phyloP scores from a whole-genome alignment of 768 basidiomycete genomes.

The Phanerodontia chrysosporium region DNA sequence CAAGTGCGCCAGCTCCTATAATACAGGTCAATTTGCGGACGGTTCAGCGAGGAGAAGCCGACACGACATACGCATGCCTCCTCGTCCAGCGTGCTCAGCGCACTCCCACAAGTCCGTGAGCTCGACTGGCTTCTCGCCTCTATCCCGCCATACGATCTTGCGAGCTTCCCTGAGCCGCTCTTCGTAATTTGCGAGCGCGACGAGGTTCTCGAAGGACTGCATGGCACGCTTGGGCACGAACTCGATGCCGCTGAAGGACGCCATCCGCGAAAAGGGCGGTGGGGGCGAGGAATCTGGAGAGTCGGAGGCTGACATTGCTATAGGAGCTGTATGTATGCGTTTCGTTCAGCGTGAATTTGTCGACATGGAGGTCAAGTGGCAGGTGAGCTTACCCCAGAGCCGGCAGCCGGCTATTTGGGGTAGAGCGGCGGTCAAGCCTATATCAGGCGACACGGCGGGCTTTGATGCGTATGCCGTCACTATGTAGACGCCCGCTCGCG shows the following conservation, averaged over 20 bases:
- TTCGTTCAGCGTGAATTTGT: background rate
- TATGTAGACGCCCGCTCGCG: background rate
- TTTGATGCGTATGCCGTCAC: background rate
- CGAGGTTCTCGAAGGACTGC: constrained; percentile 79
- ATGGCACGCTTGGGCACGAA: constrained; percentile 56
- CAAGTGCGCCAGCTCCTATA: constrained; percentile 80
- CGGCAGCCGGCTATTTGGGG: constrained; percentile 1
- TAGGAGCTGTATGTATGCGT: background rate
- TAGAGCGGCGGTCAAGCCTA: background rate
- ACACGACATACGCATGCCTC: constrained; percentile 61
- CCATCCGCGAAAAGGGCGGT: constrained; percentile 17
- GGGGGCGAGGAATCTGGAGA: background rate
- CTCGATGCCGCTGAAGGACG: constrained; percentile 35
- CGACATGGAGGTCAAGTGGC: background rate
- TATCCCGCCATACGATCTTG: constrained; percentile 79
- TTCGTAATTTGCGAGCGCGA: constrained; percentile 81
- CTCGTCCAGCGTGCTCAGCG: constrained; percentile 63
- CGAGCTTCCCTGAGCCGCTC: constrained; percentile 68
- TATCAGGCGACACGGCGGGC: background rate
- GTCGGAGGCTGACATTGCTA: background rate
- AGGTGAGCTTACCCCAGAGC: constrained; percentile 1
- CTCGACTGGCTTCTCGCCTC: constrained; percentile 71
- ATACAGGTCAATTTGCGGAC: too few species aligned
- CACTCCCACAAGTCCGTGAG: constrained; percentile 61
- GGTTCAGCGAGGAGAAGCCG: background rate